phyloP scores from a whole-genome alignment of 306 rosid genomes.

The barrel medic (Medicago truncatula) region DNA sequence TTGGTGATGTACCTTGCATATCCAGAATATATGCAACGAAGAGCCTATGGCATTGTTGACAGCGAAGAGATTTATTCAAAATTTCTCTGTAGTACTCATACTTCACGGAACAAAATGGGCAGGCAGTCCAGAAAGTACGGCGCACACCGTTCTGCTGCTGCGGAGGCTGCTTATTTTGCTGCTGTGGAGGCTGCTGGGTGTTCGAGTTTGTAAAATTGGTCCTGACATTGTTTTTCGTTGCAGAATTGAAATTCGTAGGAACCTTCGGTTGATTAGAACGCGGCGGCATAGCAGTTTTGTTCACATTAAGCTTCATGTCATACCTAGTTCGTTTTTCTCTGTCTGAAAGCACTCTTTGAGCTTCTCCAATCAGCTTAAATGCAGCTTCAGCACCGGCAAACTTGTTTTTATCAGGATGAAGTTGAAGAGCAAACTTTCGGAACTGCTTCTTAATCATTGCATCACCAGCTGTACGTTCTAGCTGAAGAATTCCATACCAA shows the following conservation, averaged over 20 bases:
- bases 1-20: constrained; percentile 46
- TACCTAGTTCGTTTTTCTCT: constrained; percentile 59
- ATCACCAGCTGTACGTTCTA: constrained; percentile 76
- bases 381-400: constrained; percentile 95
- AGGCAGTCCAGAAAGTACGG: constrained; percentile 83
- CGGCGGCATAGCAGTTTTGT: constrained; percentile 46
- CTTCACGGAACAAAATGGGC: constrained; percentile 78
- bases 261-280: constrained; percentile 49
- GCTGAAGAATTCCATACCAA: constrained; percentile 91
- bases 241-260: constrained; percentile 45
- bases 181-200: constrained; percentile 39
- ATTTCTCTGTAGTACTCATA: constrained; percentile 74
- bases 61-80: constrained; percentile 67
- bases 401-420: constrained; percentile 96
- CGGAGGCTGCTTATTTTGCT: constrained; percentile 46
- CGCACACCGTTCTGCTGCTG: constrained; percentile 48
- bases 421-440: constrained; percentile 85
- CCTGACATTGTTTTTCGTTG: constrained; percentile 49
- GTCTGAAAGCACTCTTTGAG: constrained; percentile 85
- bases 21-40: constrained; percentile 64
- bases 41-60: constrained; percentile 70
- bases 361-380: constrained; percentile 89
- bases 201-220: constrained; percentile 48
- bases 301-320: constrained; percentile 66
- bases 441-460: constrained; percentile 81